phyloP scores from a whole-genome alignment of 345 rosid genomes.

The Mangifera indica region DNA sequence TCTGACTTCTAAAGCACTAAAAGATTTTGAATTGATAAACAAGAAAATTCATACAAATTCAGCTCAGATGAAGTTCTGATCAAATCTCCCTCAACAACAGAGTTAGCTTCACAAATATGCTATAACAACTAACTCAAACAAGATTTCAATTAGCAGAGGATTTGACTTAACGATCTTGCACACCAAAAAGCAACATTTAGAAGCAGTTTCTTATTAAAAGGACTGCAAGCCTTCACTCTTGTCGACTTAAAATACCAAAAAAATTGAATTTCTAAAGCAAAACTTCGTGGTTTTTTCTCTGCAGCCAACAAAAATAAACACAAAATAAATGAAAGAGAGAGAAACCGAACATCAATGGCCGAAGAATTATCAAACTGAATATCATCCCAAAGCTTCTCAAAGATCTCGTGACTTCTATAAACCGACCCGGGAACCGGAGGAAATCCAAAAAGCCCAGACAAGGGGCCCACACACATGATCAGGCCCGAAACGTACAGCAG shows the following conservation, averaged over 20 bases:
- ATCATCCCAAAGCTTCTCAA: slow-evolving; percentile 63
- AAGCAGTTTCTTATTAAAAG: not conserved
- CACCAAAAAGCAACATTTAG: not conserved
- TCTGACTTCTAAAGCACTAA: no score
- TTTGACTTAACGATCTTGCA: not conserved
- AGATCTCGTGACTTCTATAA: slow-evolving; percentile 76
- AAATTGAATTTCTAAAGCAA: not conserved
- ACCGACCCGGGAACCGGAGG: slow-evolving; percentile 63
- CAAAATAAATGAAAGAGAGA: not conserved
- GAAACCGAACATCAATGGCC: slow-evolving; percentile 47
- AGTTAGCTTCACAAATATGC: not conserved
- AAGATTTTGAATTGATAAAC: no score
- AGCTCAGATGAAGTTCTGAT: not conserved
- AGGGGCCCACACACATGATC: slow-evolving; percentile 79
- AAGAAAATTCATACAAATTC: no score
- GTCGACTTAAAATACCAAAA: not conserved
- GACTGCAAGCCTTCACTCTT: not conserved
- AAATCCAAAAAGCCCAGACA: slow-evolving; percentile 56
- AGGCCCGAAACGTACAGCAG: slow-evolving; percentile 69
- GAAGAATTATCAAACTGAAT: slow-evolving; percentile 71
- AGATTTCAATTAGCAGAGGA: not conserved
- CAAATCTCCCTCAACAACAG: not conserved
- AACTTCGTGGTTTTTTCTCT: not conserved
- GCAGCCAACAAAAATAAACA: slow-evolving; percentile 12
- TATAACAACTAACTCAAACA: not conserved